Percentiles rank a stretch among this genome's conserved stretches.
phyloP scores from a whole-genome alignment of 257 asterid species.

The Solanum sparsipilum region DNA sequence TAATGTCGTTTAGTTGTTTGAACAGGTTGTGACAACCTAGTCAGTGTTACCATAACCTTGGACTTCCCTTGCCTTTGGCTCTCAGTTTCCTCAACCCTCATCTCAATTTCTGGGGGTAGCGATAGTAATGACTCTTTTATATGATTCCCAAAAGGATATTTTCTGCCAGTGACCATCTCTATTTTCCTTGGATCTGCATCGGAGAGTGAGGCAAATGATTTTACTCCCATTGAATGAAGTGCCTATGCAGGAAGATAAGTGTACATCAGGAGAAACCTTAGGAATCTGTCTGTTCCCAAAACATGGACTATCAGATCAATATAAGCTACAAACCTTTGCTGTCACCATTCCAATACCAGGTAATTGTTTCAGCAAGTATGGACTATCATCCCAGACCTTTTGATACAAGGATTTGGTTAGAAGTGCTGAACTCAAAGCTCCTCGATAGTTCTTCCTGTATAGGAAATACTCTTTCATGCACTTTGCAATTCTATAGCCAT shows the following conservation, averaged over 20 bases:
- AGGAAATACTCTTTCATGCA: constrained; percentile 92
- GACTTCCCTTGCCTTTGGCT: constrained; percentile 60
- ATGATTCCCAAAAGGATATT: constrained; percentile 93
- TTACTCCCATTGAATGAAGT: constrained; percentile 87
- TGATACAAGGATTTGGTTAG: constrained; percentile 80
- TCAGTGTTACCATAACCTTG: constrained; percentile 61
- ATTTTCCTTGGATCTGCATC: constrained; percentile 97
- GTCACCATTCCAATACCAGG: constrained; percentile 99
- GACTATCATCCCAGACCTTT: constrained; percentile 91
- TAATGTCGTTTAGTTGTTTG: constrained; percentile 55
- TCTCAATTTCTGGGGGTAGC: constrained; percentile 78
- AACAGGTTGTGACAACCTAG: constrained; percentile 57
- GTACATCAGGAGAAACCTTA: neutral
- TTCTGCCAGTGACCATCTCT: constrained; percentile 82
- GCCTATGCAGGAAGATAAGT: constrained; percentile 34
- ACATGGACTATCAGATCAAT: neutral
- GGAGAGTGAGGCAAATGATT: constrained; percentile 60
- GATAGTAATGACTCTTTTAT: constrained; percentile 70
- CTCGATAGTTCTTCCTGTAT: constrained; percentile 68
- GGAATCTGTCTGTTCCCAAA: neutral
- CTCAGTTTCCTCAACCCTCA: constrained; percentile 52
- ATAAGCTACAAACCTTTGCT: constrained; percentile 61
- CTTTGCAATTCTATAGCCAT: constrained; percentile 88
- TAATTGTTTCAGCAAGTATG: constrained; percentile 88
- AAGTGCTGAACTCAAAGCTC: constrained; percentile 60